These are phyloP conservation scores for Lantana camara DNA, from an alignment of 257 asterid species.

Conservation along the genomic window DNA sequence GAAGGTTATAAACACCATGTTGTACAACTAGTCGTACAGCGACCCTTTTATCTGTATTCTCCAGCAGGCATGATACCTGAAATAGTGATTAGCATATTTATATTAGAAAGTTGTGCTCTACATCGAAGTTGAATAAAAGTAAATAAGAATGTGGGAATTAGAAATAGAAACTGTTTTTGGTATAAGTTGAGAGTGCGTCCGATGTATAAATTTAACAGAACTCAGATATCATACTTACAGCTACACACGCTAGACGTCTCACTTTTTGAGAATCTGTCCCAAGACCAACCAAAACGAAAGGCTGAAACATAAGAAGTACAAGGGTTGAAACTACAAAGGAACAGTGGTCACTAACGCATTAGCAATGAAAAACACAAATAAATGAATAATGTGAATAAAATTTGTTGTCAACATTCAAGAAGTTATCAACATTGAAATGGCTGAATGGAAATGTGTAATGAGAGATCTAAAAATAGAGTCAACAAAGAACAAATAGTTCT, in stretches of 20 bases:
- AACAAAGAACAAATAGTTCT: neutral
- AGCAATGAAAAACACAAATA: neutral
- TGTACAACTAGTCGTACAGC: conserved; percentile 55
- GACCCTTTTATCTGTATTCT: conserved; percentile 56
- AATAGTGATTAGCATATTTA: conserved; percentile 26
- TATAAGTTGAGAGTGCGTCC: neutral
- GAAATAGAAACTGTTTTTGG: neutral
- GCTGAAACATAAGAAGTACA: conserved; percentile 52
- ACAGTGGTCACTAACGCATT: conserved; percentile 5
- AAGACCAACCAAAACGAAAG: conserved; percentile 77
- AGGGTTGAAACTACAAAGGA: conserved; percentile 25
- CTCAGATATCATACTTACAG: conserved; percentile 49
- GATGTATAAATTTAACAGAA: conserved; percentile 18
- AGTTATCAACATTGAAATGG: conserved; percentile 11
- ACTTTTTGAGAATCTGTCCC: conserved; percentile 82
- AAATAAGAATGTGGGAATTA: neutral
- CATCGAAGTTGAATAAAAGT: neutral
- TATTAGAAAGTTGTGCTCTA: conserved; percentile 15
- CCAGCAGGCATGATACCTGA: conserved; percentile 78
- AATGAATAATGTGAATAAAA: neutral
- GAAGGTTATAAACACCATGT: conserved; percentile 63
- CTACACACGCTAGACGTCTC: conserved; percentile 72
- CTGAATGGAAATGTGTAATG: neutral
- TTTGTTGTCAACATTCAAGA: conserved; percentile 6
- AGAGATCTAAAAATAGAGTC: conserved; percentile 1